Evolutionary conservation across 2,329 filamentous ascomycete species (phyloP).

Genomic region (Penicillium sp.): DNA sequence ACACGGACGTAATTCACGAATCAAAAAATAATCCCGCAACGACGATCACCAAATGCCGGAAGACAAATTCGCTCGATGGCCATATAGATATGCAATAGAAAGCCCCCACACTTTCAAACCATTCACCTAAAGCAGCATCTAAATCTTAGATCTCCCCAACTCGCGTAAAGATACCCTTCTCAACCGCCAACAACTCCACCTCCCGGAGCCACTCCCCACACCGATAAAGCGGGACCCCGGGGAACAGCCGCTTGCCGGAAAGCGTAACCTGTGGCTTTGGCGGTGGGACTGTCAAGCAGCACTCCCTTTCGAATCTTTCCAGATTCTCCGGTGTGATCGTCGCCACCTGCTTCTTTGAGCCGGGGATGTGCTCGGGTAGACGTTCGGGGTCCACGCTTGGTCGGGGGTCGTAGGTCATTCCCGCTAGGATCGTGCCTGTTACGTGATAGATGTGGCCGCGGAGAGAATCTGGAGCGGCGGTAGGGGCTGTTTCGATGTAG

Average conservation of each 20-base stretch:
- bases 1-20: no score
- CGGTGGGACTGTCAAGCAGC: slow-evolving; percentile 1
- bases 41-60: no score
- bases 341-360: slow-evolving; percentile 18
- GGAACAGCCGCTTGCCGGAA: slow-evolving; percentile 4
- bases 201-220: slow-evolving; percentile 10
- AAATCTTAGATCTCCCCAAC: not conserved
- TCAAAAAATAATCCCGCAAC: no score
- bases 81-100: no score
- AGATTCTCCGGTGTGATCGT: slow-evolving; percentile 18
- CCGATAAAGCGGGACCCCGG: slow-evolving; percentile 6
- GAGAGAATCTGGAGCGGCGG: slow-evolving; percentile 8
- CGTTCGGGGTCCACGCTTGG: slow-evolving; percentile 10
- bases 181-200: slow-evolving; percentile 5
- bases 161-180: slow-evolving; percentile 9
- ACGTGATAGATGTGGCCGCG: slow-evolving; percentile 20
- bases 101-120: not conserved
- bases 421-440: slow-evolving; percentile 21
- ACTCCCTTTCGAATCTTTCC: slow-evolving; percentile 9
- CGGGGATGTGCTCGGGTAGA: slow-evolving; percentile 11
- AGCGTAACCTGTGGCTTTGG: slow-evolving; percentile 3
- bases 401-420: slow-evolving; percentile 19
- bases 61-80: no score
- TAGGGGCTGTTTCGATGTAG: slow-evolving; percentile 7
- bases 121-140: not conserved